A percentile compares a stretch with the other conserved stretches of the same genome.
Conservation (phyloP, 768 basidiomycete genomes). For the Phlebiopsis flavidoalba region DNA sequence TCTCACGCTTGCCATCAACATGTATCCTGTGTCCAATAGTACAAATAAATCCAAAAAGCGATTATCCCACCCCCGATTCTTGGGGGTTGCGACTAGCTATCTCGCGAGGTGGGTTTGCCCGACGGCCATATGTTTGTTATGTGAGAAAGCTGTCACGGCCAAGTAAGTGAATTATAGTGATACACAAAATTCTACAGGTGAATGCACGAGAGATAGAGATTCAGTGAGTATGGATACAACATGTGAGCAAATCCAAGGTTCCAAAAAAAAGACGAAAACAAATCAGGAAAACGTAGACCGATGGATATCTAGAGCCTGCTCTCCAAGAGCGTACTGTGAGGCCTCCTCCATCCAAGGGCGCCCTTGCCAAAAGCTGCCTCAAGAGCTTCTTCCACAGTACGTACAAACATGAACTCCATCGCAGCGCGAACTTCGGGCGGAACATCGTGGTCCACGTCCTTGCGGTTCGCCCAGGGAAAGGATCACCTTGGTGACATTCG, state of each 20-base stretch:
- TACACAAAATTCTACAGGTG: neutral
- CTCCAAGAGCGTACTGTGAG: conserved; percentile 6
- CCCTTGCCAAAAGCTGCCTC: conserved; percentile 80
- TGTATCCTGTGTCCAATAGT: conserved; percentile 12
- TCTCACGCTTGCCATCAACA: conserved; percentile 5
- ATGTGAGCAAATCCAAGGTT: neutral
- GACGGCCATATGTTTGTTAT: too few species aligned
- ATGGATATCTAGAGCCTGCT: conserved; percentile 6
- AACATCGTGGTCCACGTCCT: conserved; percentile 85
- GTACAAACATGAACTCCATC: conserved; percentile 81
- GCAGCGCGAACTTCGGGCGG: conserved; percentile 65
- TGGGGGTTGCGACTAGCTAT: too few species aligned
- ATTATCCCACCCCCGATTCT: too few species aligned
- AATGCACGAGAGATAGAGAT: neutral
- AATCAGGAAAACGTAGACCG: neutral
- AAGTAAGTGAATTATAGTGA: too few species aligned
- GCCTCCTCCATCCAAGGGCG: conserved; percentile 48
- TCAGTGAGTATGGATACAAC: neutral
- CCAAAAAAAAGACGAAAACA: neutral
- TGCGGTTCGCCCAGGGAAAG: conserved; percentile 80
- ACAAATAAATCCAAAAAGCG: neutral
- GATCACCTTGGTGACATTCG: conserved; percentile 77
- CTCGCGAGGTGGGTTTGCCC: too few species aligned
- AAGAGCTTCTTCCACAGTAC: conserved; percentile 72
- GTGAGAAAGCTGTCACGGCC: too few species aligned